A percentile compares a stretch with the other conserved stretches of the same genome.
phyloP scores from a whole-genome alignment of 257 asterid species.

The Pogostemon cablin region DNA sequence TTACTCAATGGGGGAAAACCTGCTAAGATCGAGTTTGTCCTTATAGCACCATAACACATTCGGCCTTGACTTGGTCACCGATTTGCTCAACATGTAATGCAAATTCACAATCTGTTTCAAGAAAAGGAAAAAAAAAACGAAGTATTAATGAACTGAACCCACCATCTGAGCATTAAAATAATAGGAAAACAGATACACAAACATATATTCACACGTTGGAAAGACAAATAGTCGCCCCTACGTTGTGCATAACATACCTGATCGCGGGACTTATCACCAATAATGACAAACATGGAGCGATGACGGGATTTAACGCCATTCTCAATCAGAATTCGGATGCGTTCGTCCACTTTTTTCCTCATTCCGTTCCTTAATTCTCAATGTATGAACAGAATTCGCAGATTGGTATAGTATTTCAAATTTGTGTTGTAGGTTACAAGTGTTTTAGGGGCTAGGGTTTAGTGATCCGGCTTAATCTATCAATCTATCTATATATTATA shows the following conservation, averaged over 20 bases:
- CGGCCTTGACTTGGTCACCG: conserved; percentile 73
- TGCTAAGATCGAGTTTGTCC: conserved; percentile 92
- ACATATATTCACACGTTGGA: no score
- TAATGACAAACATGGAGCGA: conserved; percentile 84
- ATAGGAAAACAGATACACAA: background rate
- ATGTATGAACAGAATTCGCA: no score
- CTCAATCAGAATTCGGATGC: conserved; percentile 81
- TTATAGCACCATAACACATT: conserved; percentile 91
- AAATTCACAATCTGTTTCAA: conserved; percentile 68
- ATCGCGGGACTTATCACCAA: conserved; percentile 90
- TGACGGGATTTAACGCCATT: conserved; percentile 87
- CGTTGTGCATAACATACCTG: conserved; percentile 52
- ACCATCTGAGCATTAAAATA: conserved; percentile 16
- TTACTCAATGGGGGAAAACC: conserved; percentile 38
- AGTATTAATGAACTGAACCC: background rate
- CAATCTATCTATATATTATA: no score
- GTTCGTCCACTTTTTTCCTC: conserved; percentile 89
- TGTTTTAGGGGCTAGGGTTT: no score
- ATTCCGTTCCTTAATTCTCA: conserved; percentile 34
- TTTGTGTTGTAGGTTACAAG: no score
- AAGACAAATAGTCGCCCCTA: background rate
- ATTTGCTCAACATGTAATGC: conserved; percentile 71
- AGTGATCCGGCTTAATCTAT: no score
- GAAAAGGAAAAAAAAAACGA: background rate
- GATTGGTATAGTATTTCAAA: no score